These are phyloP conservation scores for Marchantia polymorpha DNA, from an alignment of 225 moss, liverwort and hornwort genomes.

Conservation along the genomic window DNA sequence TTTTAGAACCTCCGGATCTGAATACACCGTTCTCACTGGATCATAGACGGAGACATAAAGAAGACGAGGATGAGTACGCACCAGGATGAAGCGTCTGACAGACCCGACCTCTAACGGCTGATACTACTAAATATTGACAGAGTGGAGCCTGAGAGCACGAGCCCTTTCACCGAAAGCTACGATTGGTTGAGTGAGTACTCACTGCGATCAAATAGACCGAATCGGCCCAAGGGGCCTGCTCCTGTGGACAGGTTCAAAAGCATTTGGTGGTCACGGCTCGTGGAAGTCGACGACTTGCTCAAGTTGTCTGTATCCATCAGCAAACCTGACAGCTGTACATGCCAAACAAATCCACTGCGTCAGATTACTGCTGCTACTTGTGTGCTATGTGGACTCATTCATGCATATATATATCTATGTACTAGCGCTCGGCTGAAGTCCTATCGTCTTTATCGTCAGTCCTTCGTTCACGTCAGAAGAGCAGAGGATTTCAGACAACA, in stretches of 20 bases:
- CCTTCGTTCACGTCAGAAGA: no score
- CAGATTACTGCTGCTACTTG: not conserved
- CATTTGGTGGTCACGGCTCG: constrained; percentile 19
- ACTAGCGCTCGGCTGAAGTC: no score
- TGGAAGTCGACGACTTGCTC: not conserved
- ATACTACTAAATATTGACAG: no score
- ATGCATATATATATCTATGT: no score
- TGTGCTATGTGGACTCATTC: no score
- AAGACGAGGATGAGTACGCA: not conserved
- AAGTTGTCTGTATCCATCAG: constrained; percentile 24
- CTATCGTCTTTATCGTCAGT: no score
- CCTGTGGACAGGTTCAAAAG: constrained; percentile 8
- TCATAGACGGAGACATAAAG: not conserved
- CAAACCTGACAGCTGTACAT: constrained; percentile 17
- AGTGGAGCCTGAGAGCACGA: not conserved
- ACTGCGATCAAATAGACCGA: constrained; percentile 19
- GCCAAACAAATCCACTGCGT: not conserved
- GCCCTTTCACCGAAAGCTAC: not conserved
- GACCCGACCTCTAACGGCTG: not conserved
- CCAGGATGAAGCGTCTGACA: not conserved
- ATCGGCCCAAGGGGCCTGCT: constrained; percentile 14
- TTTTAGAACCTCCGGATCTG: constrained; percentile 1
- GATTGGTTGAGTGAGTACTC: not conserved
- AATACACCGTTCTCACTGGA: constrained; percentile 9
- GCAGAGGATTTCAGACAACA: no score